phyloP scores from a whole-genome alignment of 169 alveolate genomes.

The Cryptosporidium viatorum region DNA sequence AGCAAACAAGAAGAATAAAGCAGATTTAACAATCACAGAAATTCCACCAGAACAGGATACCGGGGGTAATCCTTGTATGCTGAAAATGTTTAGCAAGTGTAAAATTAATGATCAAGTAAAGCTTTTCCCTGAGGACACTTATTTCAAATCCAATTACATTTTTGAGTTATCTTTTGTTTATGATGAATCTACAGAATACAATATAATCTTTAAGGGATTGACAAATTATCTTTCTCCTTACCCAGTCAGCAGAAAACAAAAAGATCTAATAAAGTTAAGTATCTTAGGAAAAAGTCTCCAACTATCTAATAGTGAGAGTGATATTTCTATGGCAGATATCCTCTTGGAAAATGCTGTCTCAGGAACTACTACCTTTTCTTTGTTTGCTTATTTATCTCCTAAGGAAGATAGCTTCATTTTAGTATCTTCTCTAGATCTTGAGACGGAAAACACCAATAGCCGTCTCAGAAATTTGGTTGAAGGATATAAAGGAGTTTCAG shows the following conservation, averaged over 20 bases:
- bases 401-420: neutral
- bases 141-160: conserved; percentile 6
- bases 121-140: conserved; percentile 22
- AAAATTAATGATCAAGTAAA: conserved; percentile 20
- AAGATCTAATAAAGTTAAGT: conserved; percentile 6
- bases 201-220: conserved; percentile 8
- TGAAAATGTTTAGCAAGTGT: conserved; percentile 45
- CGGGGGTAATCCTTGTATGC: neutral
- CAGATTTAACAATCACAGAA: neutral
- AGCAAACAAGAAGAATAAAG: neutral
- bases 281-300: conserved; percentile 25
- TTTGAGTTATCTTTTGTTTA: conserved; percentile 20
- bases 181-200: conserved; percentile 15
- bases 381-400: conserved; percentile 12
- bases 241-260: neutral
- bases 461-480: conserved; percentile 17
- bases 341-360: neutral
- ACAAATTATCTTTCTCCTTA: neutral
- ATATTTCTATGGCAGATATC: conserved; percentile 48
- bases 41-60: conserved; percentile 2
- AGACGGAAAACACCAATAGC: conserved; percentile 3
- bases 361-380: neutral
- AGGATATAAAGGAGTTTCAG: conserved; percentile 41
- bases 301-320: neutral
- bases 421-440: conserved; percentile 15